Evolutionary conservation across 2,329 filamentous ascomycete species (phyloP).

Genomic region (Drechslera avenae): DNA sequence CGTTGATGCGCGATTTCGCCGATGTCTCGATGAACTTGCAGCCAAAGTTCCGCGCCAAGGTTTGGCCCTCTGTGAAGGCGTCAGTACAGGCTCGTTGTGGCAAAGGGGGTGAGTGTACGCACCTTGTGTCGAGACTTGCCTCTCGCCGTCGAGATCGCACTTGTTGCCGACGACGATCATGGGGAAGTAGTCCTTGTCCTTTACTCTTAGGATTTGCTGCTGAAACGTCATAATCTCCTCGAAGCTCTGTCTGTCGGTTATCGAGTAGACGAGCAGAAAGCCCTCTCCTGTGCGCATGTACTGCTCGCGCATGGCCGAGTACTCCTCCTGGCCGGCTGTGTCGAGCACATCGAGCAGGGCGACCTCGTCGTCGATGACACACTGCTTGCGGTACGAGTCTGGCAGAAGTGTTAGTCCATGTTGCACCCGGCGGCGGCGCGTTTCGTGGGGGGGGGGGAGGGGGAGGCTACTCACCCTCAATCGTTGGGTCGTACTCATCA

Average conservation of each 20-base stretch:
- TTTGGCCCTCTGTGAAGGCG: conserved; percentile 75
- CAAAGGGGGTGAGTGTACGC: conserved; percentile 46
- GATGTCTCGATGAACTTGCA: conserved; percentile 99
- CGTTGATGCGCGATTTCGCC: conserved; percentile 96
- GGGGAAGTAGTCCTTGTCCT: conserved; percentile 99
- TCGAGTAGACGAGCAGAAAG: conserved; percentile 97
- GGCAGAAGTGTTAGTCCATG: conserved; percentile 23
- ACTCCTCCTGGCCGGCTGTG: conserved; percentile 98
- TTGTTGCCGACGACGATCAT: conserved; percentile 99
- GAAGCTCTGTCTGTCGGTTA: conserved; percentile 95
- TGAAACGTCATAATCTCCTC: conserved; percentile 99
- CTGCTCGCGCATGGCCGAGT: conserved; percentile 98
- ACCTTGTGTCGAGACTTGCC: conserved; percentile 93
- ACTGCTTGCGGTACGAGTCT: conserved; percentile 99
- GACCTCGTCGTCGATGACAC: conserved; percentile 97
- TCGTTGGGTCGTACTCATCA: conserved; percentile 98
- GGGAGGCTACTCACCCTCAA: conserved; percentile 75
- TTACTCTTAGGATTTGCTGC: conserved; percentile 96
- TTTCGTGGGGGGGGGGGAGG: no score
- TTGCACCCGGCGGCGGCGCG: neutral
- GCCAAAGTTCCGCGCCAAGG: conserved; percentile 81
- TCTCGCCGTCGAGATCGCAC: conserved; percentile 93
- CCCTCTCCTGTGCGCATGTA: conserved; percentile 99
- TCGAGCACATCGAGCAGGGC: conserved; percentile 97
- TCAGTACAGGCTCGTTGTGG: conserved; percentile 23